These are phyloP conservation scores for Glarea lozoyensis DNA, from an alignment of 495 filamentous ascomycete genomes.

Conservation along the genomic window DNA sequence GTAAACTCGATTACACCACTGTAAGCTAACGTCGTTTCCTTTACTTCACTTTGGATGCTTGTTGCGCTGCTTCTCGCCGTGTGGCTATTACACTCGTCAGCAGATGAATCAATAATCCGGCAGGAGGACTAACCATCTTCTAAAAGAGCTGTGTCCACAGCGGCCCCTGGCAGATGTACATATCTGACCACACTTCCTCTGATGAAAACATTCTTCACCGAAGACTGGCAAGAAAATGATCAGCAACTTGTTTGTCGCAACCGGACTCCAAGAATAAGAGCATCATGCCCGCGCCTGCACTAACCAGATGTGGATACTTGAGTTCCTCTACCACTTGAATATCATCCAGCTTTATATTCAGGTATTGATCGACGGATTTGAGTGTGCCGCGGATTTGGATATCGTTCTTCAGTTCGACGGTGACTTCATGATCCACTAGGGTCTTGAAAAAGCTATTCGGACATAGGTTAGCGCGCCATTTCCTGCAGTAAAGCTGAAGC, in stretches of 20 bases:
- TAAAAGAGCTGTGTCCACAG: constrained; percentile 81
- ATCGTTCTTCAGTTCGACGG: constrained; percentile 98
- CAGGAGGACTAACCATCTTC: constrained; percentile 70
- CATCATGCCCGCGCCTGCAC: constrained; percentile 2
- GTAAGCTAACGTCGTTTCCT: no score
- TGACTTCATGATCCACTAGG: constrained; percentile 90
- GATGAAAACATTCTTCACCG: constrained; percentile 98
- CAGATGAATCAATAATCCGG: neutral
- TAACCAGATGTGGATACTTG: constrained; percentile 83
- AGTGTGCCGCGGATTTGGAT: constrained; percentile 89
- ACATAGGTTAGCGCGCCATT: constrained; percentile 4
- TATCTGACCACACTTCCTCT: constrained; percentile 93
- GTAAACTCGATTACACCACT: no score
- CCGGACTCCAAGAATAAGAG: no score
- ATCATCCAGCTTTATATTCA: constrained; percentile 98
- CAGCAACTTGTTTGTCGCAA: constrained; percentile 1
- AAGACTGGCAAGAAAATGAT: constrained; percentile 38
- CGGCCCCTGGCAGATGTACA: constrained; percentile 78
- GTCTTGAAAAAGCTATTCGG: constrained; percentile 92
- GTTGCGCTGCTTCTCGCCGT: constrained; percentile 21
- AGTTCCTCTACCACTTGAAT: constrained; percentile 83
- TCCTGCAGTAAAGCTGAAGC: neutral
- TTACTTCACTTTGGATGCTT: constrained; percentile 23
- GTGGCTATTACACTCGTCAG: constrained; percentile 8
- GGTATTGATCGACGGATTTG: constrained; percentile 95